Conservation (phyloP, 108 stramenopile genomes). For the Cyclotella choctawhatcheeana region DNA sequence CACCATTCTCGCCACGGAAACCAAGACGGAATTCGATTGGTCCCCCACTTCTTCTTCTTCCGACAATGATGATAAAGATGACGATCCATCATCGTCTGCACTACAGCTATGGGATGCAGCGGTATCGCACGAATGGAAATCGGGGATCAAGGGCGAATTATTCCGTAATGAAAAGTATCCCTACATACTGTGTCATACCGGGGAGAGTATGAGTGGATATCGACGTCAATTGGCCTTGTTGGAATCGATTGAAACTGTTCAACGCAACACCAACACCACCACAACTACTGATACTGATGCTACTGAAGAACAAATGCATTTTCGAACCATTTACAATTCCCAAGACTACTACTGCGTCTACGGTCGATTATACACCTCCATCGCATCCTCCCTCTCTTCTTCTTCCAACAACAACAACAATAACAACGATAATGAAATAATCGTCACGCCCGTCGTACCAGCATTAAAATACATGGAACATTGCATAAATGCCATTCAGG, state of each 20-base stretch:
- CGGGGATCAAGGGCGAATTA: conserved; percentile 11
- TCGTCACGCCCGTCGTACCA: conserved; percentile 31
- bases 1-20: conserved; percentile 11
- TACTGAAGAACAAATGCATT: background rate
- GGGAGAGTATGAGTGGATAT: conserved; percentile 20
- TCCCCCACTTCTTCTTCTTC: background rate
- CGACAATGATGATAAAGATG: too few species aligned
- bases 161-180: conserved; percentile 14
- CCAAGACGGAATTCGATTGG: conserved; percentile 20
- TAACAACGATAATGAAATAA: conserved; percentile 17
- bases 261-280: too few species aligned
- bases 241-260: conserved; percentile 4
- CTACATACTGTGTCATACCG: conserved; percentile 28
- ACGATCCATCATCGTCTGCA: too few species aligned
- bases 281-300: background rate
- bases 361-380: conserved; percentile 18
- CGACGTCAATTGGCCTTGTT: conserved; percentile 19
- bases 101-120: conserved; percentile 30
- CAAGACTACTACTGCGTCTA: conserved; percentile 34
- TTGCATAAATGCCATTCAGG: conserved; percentile 7
- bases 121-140: conserved; percentile 24
- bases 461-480: conserved; percentile 25
- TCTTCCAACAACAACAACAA: too few species aligned
- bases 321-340: conserved; percentile 30
- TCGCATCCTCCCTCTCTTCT: conserved; percentile 7